Conservation (phyloP, 1,284 basidiomycete genomes). For the Boletellus sp. region DNA sequence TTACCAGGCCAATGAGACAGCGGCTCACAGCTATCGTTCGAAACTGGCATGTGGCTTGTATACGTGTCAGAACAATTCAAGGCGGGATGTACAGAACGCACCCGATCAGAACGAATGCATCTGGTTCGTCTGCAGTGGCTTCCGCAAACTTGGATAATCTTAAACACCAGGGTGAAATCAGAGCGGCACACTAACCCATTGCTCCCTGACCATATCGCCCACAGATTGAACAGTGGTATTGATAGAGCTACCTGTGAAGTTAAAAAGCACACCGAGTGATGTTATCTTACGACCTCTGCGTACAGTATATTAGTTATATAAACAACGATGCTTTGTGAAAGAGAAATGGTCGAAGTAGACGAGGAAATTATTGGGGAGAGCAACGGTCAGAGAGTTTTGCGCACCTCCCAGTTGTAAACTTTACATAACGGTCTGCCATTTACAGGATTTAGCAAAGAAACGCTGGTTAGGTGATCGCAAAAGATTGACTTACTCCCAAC, state of each 20-base stretch:
- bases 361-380: background rate
- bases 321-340: background rate
- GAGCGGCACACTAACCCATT: slow-evolving; percentile 46
- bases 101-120: slow-evolving; percentile 76
- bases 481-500: slow-evolving; percentile 50
- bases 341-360: background rate
- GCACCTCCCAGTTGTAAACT: slow-evolving; percentile 74
- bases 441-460: background rate
- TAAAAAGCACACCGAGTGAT: slow-evolving; percentile 73
- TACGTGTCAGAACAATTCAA: background rate
- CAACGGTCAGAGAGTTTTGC: slow-evolving; percentile 17
- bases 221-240: slow-evolving; percentile 76
- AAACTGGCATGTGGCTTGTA: slow-evolving; percentile 66
- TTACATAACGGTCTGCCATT: slow-evolving; percentile 54
- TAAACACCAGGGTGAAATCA: background rate
- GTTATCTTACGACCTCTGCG: slow-evolving; percentile 68
- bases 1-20: background rate
- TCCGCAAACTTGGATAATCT: slow-evolving; percentile 57
- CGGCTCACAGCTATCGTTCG: slow-evolving; percentile 54
- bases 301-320: background rate
- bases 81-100: slow-evolving; percentile 29
- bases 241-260: slow-evolving; percentile 62
- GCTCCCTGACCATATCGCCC: slow-evolving; percentile 70
- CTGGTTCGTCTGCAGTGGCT: slow-evolving; percentile 76
- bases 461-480: background rate